These are phyloP conservation scores for Daldinia vernicosa DNA, from an alignment of 495 filamentous ascomycete genomes.

Conservation along the genomic window DNA sequence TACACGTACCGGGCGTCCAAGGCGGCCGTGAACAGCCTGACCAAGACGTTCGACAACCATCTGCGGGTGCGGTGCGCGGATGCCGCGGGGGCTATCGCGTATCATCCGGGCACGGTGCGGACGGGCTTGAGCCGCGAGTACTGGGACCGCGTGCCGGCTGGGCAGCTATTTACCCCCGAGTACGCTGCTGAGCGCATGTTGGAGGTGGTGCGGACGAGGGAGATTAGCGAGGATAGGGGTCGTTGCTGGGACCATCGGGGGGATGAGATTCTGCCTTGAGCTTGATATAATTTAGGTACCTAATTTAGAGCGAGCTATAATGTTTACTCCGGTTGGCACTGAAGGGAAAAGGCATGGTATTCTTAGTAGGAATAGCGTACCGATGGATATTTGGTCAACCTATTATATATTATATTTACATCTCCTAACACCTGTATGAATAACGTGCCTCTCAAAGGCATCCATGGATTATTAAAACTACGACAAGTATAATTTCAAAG, in stretches of 20 bases:
- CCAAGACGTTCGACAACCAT: conserved; percentile 78
- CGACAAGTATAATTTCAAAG: not conserved
- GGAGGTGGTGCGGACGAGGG: conserved; percentile 58
- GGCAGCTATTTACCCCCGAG: conserved; percentile 69
- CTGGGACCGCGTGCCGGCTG: conserved; percentile 67
- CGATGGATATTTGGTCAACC: not conserved
- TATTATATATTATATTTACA: not conserved
- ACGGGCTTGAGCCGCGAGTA: conserved; percentile 77
- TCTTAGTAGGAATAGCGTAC: not conserved
- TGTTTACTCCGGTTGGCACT: no score
- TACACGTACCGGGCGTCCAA: conserved; percentile 81
- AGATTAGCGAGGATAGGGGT: conserved; percentile 62
- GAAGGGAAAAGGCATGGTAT: no score
- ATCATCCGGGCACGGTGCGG: conserved; percentile 86
- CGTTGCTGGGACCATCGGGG: conserved; percentile 82
- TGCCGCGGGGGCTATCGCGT: conserved; percentile 66
- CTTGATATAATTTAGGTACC: conserved; percentile 8
- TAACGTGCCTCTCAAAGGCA: not conserved
- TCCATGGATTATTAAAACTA: conserved; percentile 15
- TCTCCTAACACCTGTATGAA: not conserved
- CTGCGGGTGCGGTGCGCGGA: conserved; percentile 62
- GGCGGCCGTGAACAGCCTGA: conserved; percentile 73
- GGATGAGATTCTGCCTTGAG: conserved; percentile 70
- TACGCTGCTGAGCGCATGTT: conserved; percentile 69
- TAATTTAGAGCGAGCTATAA: not conserved